These are phyloP conservation scores for Eucalyptus tenuipes DNA, from an alignment of 345 rosid species.

Conservation along the genomic window DNA sequence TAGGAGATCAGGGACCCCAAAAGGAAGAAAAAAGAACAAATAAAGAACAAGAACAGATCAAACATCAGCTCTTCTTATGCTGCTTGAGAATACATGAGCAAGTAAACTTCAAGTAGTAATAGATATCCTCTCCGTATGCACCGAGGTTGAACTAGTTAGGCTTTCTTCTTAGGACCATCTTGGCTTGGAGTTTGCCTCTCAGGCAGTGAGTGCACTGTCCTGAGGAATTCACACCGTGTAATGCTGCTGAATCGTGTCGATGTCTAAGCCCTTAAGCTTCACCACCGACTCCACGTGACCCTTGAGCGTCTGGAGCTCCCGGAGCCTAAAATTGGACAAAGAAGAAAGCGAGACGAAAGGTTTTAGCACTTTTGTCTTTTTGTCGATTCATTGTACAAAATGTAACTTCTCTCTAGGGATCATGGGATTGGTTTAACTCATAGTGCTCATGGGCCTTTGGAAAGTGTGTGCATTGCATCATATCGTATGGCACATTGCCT, in stretches of 20 bases:
- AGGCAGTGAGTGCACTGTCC: background rate
- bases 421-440: background rate
- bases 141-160: background rate
- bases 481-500: background rate
- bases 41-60: background rate
- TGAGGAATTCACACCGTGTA: constrained; percentile 5
- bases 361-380: background rate
- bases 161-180: background rate
- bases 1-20: background rate
- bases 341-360: background rate
- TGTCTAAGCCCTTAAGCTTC: constrained; percentile 22
- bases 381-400: background rate
- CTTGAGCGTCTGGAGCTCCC: constrained; percentile 20
- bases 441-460: background rate
- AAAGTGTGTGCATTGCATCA: background rate
- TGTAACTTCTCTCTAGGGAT: background rate
- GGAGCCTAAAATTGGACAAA: constrained; percentile 1
- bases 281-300: constrained; percentile 25
- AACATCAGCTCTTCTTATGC: background rate
- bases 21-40: background rate
- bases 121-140: background rate
- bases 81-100: background rate
- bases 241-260: constrained; percentile 20
- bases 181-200: background rate
- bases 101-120: background rate